Evolutionary conservation across 176 grass and related monocot genomes (phyloP).

Genomic region (Carex kokanica): DNA sequence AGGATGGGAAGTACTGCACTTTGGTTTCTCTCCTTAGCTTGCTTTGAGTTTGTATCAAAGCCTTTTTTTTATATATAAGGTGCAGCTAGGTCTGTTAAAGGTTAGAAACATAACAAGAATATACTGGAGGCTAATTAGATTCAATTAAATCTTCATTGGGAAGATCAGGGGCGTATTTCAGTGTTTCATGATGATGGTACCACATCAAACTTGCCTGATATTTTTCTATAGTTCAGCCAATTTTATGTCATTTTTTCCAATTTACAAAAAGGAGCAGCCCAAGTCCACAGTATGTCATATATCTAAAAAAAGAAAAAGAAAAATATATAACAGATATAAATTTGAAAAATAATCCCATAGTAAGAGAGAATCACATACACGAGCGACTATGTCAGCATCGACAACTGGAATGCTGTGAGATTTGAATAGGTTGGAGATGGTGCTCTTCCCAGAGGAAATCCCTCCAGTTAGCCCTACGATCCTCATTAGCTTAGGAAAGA

Average conservation of each 20-base stretch:
- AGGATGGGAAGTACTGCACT: neutral
- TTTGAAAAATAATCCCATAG: neutral
- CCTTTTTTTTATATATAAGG: neutral
- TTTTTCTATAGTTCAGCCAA: neutral
- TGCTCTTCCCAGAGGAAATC: conserved; percentile 83
- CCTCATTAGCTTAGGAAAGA: conserved; percentile 46
- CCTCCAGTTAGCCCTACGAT: conserved; percentile 72
- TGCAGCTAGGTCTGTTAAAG: neutral
- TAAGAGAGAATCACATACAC: conserved; percentile 36
- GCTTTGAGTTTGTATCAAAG: neutral
- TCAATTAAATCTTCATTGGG: neutral
- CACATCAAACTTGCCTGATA: neutral
- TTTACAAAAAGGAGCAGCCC: neutral
- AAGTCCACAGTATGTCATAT: neutral
- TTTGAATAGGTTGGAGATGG: conserved; percentile 75
- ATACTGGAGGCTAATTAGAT: neutral
- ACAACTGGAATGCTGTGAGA: conserved; percentile 54
- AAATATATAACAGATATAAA: neutral
- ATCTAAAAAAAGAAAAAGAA: neutral
- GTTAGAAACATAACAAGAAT: neutral
- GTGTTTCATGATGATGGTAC: neutral
- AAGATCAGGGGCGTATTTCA: neutral
- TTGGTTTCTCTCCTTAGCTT: neutral
- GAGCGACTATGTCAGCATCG: conserved; percentile 69
- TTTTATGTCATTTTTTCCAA: neutral